Evolutionary conservation across 768 basidiomycete genomes (phyloP).

Genomic region (Peribolospora baueri): DNA sequence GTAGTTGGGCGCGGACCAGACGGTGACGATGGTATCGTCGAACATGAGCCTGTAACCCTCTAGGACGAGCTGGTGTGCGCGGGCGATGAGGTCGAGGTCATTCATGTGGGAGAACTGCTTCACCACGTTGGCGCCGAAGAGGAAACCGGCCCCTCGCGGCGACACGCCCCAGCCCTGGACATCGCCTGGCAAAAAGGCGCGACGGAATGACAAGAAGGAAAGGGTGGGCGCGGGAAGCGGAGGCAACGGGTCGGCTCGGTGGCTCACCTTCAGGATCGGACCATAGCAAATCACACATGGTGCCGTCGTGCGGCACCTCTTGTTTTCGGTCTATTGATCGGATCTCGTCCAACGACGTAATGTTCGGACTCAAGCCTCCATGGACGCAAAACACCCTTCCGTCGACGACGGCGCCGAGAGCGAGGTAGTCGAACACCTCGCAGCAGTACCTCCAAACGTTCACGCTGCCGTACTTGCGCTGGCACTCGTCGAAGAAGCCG

Average conservation of each 20-base stretch:
- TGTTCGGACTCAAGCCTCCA: slow-evolving; percentile 75
- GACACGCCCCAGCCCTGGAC: slow-evolving; percentile 89
- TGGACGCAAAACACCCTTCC: slow-evolving; percentile 93
- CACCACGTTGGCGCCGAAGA: slow-evolving; percentile 81
- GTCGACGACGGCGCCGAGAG: slow-evolving; percentile 85
- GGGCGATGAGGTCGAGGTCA: slow-evolving; percentile 75
- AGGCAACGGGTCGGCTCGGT: not conserved
- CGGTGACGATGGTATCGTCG: slow-evolving; percentile 78
- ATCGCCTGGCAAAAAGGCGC: slow-evolving; percentile 26
- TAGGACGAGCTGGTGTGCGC: slow-evolving; percentile 74
- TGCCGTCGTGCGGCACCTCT: slow-evolving; percentile 92
- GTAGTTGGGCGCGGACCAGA: slow-evolving; percentile 97
- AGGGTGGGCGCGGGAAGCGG: not conserved
- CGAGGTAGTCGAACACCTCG: slow-evolving; percentile 93
- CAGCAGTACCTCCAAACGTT: slow-evolving; percentile 98
- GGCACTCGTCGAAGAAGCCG: slow-evolving; percentile 56
- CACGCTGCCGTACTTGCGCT: slow-evolving; percentile 74
- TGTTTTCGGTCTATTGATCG: slow-evolving; percentile 84
- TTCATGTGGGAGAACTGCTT: slow-evolving; percentile 76
- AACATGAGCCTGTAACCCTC: slow-evolving; percentile 68
- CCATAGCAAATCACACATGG: slow-evolving; percentile 98
- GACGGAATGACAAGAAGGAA: not conserved
- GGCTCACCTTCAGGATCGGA: slow-evolving; percentile 82
- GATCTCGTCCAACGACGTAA: slow-evolving; percentile 32
- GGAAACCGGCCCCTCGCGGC: slow-evolving; percentile 86